Base-by-base conservation (phyloP, 2,329 filamentous ascomycete genomes). In the Stenocarpella maydis region DNA sequence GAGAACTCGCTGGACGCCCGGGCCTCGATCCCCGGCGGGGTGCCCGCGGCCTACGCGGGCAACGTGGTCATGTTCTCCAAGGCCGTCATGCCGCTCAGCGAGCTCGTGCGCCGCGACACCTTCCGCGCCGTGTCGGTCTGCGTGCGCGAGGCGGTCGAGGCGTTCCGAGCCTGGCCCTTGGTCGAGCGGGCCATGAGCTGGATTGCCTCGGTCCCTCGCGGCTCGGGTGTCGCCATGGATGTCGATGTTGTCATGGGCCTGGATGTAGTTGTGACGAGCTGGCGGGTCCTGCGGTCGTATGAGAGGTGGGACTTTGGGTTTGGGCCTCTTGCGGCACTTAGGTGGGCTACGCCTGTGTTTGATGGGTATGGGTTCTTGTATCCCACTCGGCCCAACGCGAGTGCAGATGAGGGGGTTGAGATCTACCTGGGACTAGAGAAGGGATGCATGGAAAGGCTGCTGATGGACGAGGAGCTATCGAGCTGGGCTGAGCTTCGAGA, bases 61-160 rank as follows among this genome's bases (percentile, higher is more conserved):
- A 66, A 66, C 37, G 64, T 55, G 17, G 64, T 66, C 19, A 66
- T 66, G 64, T 66, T 66, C 24, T 66, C 64, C 50, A 66, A 66
- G 24, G 64, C 64, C 4, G 2, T 43, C 12, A 53, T 66, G 47
- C 64, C 64, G 17, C 37, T 66, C 0, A 24, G 24, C 39, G 26
- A 53, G 64, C 64, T 66, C 8, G 24, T 66, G 17, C 24, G 24
- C 10, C 3, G 3, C 9, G 64, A 53, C 6, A 47, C 64, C 15
- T 66, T 66, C 47, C 64, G 64, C 31, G 64, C 45, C 31, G 64
- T 66, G 3, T 50, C 64, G 39, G 64, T 66, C 10, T 31, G 37
- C n/a, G 49, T 53, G 34, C 64, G 64, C 24, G 47, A 54, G 34
- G 31, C 64, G 15, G 17, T 66, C 50, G 37, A 66, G 10, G 6